Percentiles rank a stretch among this genome's conserved stretches.
phyloP scores from a whole-genome alignment of 2,329 filamentous ascomycete genomes.

The Xylariaceae sp. region DNA sequence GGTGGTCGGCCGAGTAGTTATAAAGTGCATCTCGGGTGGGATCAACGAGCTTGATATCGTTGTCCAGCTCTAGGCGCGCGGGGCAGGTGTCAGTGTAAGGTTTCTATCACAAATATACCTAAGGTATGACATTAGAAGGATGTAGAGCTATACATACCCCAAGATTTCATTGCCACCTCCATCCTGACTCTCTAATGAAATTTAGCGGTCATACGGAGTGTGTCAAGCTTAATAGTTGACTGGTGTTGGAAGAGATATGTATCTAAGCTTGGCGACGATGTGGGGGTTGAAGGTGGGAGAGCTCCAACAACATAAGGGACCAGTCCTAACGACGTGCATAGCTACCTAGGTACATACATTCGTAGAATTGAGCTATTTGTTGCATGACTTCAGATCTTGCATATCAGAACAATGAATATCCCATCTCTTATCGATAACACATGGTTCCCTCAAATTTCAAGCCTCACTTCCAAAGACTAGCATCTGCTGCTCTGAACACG shows the following conservation, averaged over 20 bases:
- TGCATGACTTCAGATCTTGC: conserved; percentile 4
- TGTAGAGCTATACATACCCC: conserved; percentile 50
- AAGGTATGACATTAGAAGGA: conserved; percentile 9
- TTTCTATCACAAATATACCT: conserved; percentile 16
- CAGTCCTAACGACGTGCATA: too few relatives aligned
- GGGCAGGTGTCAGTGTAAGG: conserved; percentile 14
- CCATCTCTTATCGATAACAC: conserved; percentile 32
- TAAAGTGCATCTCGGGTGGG: conserved; percentile 89
- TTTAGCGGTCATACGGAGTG: conserved; percentile 6
- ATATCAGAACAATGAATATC: conserved; percentile 2
- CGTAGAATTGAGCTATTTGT: conserved; percentile 14
- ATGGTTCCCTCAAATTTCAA: conserved; percentile 32
- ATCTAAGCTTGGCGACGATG: conserved; percentile 1
- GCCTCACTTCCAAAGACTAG: conserved; percentile 8
- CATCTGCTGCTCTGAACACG: conserved; percentile 20
- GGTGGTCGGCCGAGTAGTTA: conserved; percentile 70
- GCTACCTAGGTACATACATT: too few relatives aligned
- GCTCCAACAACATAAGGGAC: conserved; percentile 1
- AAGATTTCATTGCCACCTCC: conserved; percentile 61
- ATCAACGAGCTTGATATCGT: conserved; percentile 82
- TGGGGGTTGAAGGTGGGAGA: conserved; percentile 14
- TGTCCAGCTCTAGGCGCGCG: conserved; percentile 73
- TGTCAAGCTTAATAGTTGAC: conserved; percentile 1
- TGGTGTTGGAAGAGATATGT: neutral
- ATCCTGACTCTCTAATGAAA: conserved; percentile 40